These are phyloP conservation scores for Penicillium paneum DNA, from an alignment of 2,329 filamentous ascomycete genomes.

Conservation along the genomic window DNA sequence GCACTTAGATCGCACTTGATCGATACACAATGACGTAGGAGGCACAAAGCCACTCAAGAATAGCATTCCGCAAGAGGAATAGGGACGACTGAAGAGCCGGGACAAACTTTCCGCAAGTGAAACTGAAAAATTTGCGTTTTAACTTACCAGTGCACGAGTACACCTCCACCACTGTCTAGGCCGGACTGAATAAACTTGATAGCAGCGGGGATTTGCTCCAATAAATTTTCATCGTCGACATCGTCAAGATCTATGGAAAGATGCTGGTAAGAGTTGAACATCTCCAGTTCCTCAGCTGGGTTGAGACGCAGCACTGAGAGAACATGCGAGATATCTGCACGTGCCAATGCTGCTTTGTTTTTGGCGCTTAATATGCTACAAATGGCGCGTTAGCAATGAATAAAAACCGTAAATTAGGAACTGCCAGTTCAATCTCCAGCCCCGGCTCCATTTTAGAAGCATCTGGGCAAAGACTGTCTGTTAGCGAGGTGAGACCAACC, in stretches of 20 bases:
- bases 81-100: not conserved
- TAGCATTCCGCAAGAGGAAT: not conserved
- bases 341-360: conserved; percentile 65
- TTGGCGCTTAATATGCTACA: conserved; percentile 74
- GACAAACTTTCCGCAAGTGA: not conserved
- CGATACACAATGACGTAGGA: conserved; percentile 15
- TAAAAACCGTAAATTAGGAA: not conserved
- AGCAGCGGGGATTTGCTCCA: conserved; percentile 73
- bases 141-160: conserved; percentile 69
- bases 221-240: conserved; percentile 80
- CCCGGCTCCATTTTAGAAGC: not conserved
- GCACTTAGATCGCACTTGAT: conserved; percentile 15
- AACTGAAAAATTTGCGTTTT: not conserved
- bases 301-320: conserved; percentile 74
- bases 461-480: not conserved
- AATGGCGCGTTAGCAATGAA: conserved; percentile 8
- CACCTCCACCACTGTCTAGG: conserved; percentile 58
- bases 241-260: conserved; percentile 84
- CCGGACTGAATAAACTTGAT: conserved; percentile 81
- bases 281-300: conserved; percentile 51
- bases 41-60: conserved; percentile 5
- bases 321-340: conserved; percentile 80
- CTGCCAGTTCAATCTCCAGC: not conserved
- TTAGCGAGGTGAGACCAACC: conserved; percentile 50
- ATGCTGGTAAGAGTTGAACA: conserved; percentile 65